phyloP scores from a whole-genome alignment of 768 basidiomycete species.

The Gloeophyllum trabeum region DNA sequence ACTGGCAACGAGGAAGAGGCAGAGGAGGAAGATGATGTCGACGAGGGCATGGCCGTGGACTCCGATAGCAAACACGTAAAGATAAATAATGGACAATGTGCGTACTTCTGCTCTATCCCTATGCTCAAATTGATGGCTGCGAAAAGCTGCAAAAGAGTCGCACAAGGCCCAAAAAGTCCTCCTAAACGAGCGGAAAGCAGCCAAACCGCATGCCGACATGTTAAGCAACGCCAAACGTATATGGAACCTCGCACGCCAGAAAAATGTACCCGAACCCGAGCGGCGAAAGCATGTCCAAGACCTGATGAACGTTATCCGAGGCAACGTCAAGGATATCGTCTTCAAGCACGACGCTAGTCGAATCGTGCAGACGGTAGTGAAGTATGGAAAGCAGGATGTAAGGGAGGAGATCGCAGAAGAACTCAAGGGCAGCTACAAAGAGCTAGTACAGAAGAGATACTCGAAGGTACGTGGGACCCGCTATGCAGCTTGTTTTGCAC shows the following conservation, averaged over 20 bases:
- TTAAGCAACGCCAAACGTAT: constrained; percentile 63
- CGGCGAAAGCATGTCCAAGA: constrained; percentile 64
- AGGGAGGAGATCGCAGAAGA: constrained; percentile 75
- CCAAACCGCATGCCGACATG: constrained; percentile 67
- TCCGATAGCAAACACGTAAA: neutral
- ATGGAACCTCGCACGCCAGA: constrained; percentile 69
- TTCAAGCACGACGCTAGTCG: constrained; percentile 89
- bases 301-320: constrained; percentile 68
- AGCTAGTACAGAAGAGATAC: constrained; percentile 79
- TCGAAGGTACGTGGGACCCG: constrained; percentile 53
- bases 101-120: constrained; percentile 4
- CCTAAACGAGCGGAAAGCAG: constrained; percentile 57
- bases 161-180: constrained; percentile 62
- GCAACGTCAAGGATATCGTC: constrained; percentile 76
- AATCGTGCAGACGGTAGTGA: constrained; percentile 75
- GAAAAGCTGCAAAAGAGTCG: constrained; percentile 51
- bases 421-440: constrained; percentile 69
- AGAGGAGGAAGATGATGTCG: constrained; percentile 21
- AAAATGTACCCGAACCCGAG: constrained; percentile 56
- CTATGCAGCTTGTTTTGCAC: neutral
- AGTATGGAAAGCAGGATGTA: constrained; percentile 65
- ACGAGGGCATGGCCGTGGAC: constrained; percentile 17
- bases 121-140: constrained; percentile 52
- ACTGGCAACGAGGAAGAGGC: constrained; percentile 7
- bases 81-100: neutral